phyloP scores from a whole-genome alignment of 805 yeast species.

The Candida coleopterorum region DNA sequence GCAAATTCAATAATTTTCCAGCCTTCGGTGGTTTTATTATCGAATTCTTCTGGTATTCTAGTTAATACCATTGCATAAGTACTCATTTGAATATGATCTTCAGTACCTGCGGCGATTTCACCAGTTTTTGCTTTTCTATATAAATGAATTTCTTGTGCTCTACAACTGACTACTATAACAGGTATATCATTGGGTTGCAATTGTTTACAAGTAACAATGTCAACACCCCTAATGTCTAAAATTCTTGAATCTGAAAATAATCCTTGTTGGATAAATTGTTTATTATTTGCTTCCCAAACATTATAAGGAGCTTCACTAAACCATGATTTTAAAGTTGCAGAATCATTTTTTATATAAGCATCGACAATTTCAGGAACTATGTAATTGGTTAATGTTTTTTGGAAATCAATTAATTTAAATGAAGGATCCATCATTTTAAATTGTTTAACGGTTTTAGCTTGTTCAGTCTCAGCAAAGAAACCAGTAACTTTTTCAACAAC shows the following conservation, averaged over 20 bases:
- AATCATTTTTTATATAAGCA: constrained; percentile 92
- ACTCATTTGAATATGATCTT: constrained; percentile 85
- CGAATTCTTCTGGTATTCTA: constrained; percentile 87
- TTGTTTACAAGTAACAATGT: constrained; percentile 79
- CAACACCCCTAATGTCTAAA: constrained; percentile 92
- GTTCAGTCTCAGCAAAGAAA: constrained; percentile 93
- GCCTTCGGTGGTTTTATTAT: constrained; percentile 87
- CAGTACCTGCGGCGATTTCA: constrained; percentile 93
- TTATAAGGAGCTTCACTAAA: constrained; percentile 95
- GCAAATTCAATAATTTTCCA: constrained; percentile 96
- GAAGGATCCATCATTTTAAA: constrained; percentile 88
- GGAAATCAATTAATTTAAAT: constrained; percentile 74
- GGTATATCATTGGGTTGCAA: constrained; percentile 91
- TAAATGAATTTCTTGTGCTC: constrained; percentile 93
- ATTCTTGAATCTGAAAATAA: constrained; percentile 87
- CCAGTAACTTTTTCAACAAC: constrained; percentile 77
- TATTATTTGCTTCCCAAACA: constrained; percentile 89
- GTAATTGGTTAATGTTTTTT: constrained; percentile 80
- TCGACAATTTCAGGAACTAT: constrained; percentile 94
- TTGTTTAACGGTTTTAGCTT: constrained; percentile 83
- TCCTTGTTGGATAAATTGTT: constrained; percentile 87
- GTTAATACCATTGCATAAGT: constrained; percentile 97
- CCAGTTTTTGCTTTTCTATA: constrained; percentile 89
- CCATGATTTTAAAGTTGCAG: constrained; percentile 78
- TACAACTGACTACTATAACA: constrained; percentile 86